These are phyloP conservation scores for Sugiyamaella grinbergsii DNA, from an alignment of 1,139 yeast species.

Conservation along the genomic window DNA sequence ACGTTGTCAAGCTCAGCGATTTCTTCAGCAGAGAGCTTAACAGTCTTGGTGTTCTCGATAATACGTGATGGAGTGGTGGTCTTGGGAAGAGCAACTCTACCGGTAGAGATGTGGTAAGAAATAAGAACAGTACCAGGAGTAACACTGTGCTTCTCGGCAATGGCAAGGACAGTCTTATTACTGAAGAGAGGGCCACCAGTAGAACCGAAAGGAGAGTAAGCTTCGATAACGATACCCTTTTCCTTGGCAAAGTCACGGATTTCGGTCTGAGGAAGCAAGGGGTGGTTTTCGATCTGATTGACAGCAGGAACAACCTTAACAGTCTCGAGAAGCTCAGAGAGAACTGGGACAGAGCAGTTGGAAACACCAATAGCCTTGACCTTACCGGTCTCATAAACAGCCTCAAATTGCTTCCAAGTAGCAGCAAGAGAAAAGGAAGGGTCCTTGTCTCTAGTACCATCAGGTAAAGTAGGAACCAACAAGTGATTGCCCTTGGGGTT, in stretches of 20 bases:
- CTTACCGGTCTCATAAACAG: constrained; percentile 58
- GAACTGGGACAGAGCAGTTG: constrained; percentile 60
- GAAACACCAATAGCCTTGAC: constrained; percentile 77
- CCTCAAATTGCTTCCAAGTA: constrained; percentile 72
- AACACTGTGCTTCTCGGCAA: constrained; percentile 60
- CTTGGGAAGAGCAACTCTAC: constrained; percentile 72
- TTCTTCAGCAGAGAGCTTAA: constrained; percentile 58
- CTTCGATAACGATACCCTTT: constrained; percentile 63
- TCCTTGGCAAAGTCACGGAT: constrained; percentile 56
- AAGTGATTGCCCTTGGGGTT: constrained; percentile 48
- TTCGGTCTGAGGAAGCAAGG: constrained; percentile 69
- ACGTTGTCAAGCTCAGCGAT: constrained; percentile 52
- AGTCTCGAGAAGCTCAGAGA: constrained; percentile 55
- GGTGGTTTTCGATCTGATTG: constrained; percentile 77
- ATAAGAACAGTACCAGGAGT: constrained; percentile 64
- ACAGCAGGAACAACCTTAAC: constrained; percentile 64
- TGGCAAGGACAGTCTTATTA: constrained; percentile 50
- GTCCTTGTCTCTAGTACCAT: constrained; percentile 52
- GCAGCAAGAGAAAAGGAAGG: constrained; percentile 59
- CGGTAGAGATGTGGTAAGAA: constrained; percentile 74
- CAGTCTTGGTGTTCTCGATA: constrained; percentile 54
- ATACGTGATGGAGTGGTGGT: constrained; percentile 65
- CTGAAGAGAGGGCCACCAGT: constrained; percentile 63
- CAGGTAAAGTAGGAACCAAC: constrained; percentile 46
- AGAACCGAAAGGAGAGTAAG: constrained; percentile 81